Base-by-base conservation (phyloP, 352 stramenopile species). In the Pythium brachiatum region DNA sequence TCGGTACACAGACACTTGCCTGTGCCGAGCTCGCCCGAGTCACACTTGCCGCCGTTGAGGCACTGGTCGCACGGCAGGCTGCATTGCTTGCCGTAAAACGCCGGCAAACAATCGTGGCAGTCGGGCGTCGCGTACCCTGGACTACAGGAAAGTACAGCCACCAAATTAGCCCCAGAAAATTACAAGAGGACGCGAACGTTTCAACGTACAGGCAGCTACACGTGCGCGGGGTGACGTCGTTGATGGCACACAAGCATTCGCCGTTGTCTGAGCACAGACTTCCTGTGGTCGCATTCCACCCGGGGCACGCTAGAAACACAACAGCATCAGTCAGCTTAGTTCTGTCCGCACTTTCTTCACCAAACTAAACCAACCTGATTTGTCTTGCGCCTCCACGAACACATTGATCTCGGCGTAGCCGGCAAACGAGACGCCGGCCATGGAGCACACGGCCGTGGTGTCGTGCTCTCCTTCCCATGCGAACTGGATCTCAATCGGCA, bases 381-480 rank as follows among this genome's bases (percentile, higher is more conserved):
- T 84, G 38, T 92, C 83, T 54, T 94, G 83, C 15, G 85, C 83
- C 68, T 93, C 83, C 26, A 93, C 74, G 68, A 89, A 93, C 46
- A 94, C 60, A 68, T 86, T 88, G 50, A 94, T 82, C 69, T 92
- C 79, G 15, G 79, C 80, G 38, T 88, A 90, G 8, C 83, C 86
- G 2, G 78, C 70, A 57, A 79, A 89, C 38, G 86, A 94, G 47
- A 93, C 63, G 23, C 86, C 86, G 44, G 74, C 74, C 78, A 92
- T 90, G 36, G 86, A 94, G 63, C 86, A 94, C 21, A 91, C 82
- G 11, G 83, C 79, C 11, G 63, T 62, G 11, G 47, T 50, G 16
- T 77, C 68, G 55, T 93, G 83, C 9, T 72, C 57, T 1, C 86
- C 86, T 23, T 69, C 69, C 86, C 86, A 94, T 23, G 53, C 74